These are phyloP conservation scores for Anaeramoeba flamelloides DNA, from an alignment of 78 protist genomes.

Conservation along the genomic window DNA sequence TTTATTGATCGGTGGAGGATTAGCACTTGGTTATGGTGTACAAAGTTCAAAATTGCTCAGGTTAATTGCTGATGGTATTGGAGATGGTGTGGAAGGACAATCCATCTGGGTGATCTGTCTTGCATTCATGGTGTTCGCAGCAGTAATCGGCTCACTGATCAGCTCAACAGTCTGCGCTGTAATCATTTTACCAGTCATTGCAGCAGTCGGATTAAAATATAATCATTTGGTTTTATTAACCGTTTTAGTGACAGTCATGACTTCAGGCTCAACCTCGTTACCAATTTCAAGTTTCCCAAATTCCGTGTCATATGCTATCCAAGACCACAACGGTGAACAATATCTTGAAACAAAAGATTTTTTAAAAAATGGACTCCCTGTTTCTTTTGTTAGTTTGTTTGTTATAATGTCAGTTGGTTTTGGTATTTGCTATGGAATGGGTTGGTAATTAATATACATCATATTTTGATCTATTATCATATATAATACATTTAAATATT, in stretches of 20 bases:
- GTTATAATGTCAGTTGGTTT: not conserved
- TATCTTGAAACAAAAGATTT: not conserved
- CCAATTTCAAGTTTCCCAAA: not conserved
- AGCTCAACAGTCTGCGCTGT: not conserved
- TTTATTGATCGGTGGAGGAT: not conserved
- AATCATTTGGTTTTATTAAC: not conserved
- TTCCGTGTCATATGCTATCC: not conserved
- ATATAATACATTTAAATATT: too few relatives aligned
- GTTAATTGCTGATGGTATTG: not conserved
- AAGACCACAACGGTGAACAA: not conserved
- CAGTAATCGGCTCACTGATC: not conserved
- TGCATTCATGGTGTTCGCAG: not conserved
- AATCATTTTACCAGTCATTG: not conserved
- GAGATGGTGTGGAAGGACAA: not conserved
- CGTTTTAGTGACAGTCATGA: not conserved
- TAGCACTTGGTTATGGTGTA: not conserved
- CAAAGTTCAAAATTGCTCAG: not conserved
- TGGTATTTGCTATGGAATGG: too few relatives aligned
- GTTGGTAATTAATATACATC: too few relatives aligned
- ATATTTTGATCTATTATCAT: too few relatives aligned
- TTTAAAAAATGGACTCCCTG: not conserved
- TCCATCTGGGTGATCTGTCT: not conserved
- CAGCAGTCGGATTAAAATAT: not conserved
- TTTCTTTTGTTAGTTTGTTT: not conserved
- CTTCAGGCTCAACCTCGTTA: not conserved